A percentile compares a stretch with the other conserved stretches of the same genome.
Evolutionary conservation across 805 yeast genomes (phyloP).

Genomic region (Metschnikowia lunata): DNA sequence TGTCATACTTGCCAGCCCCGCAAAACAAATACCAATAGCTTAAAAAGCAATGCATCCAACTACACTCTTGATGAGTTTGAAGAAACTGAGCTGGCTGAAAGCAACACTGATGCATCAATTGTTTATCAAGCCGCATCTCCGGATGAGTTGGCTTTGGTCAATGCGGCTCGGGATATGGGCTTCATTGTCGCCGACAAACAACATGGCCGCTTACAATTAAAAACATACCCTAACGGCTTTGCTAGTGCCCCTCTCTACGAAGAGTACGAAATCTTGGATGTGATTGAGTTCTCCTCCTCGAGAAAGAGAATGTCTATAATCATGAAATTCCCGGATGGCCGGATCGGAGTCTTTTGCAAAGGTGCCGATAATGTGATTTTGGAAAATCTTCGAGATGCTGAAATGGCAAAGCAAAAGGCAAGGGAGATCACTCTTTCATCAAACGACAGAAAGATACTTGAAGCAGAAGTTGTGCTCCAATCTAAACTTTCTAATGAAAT

Average conservation of each 20-base stretch:
- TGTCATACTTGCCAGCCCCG: constrained; percentile 91
- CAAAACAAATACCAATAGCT: constrained; percentile 18
- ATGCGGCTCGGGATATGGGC: constrained; percentile 95
- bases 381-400: constrained; percentile 59
- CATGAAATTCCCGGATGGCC: constrained; percentile 68
- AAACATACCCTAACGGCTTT: constrained; percentile 82
- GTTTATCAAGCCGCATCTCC: constrained; percentile 94
- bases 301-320: constrained; percentile 95
- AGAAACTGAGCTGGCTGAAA: constrained; percentile 7
- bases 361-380: constrained; percentile 93
- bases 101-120: constrained; percentile 43
- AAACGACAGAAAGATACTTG: constrained; percentile 62
- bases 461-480: constrained; percentile 70
- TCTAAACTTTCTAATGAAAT: constrained; percentile 41
- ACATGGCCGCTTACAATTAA: constrained; percentile 55
- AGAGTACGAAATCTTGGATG: constrained; percentile 69
- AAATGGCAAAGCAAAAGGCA: constrained; percentile 59
- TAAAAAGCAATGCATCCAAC: constrained; percentile 10
- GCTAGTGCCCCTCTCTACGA: constrained; percentile 60
- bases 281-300: constrained; percentile 78
- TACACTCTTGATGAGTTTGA: constrained; percentile 21
- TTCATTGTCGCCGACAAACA: constrained; percentile 73
- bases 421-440: constrained; percentile 57
- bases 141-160: constrained; percentile 88
- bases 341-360: constrained; percentile 77